Evolutionary conservation across 176 grass and related monocot genomes (phyloP).

Genomic region (Phoenix dactylifera): DNA sequence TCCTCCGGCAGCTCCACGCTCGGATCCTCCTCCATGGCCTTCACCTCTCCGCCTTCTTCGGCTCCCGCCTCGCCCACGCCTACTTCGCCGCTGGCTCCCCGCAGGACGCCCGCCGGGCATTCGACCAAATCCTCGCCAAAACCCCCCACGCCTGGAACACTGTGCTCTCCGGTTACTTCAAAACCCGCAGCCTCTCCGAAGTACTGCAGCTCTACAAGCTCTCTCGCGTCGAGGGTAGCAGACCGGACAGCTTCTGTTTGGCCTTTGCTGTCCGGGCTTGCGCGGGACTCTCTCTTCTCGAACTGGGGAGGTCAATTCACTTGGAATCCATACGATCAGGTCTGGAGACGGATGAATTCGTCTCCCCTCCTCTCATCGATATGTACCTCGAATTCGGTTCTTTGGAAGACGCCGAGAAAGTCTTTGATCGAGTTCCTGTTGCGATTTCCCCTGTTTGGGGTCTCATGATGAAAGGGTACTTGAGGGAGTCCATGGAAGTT

Average conservation of each 20-base stretch:
- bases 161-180: conserved; percentile 12
- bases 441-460: neutral
- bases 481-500: neutral
- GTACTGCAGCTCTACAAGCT: neutral
- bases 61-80: conserved; percentile 17
- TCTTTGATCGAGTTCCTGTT: neutral
- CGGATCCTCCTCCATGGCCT: conserved; percentile 15
- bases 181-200: neutral
- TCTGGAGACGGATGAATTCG: conserved; percentile 7
- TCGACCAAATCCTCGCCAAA: conserved; percentile 16
- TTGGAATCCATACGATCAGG: conserved; percentile 12
- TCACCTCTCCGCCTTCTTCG: conserved; percentile 2
- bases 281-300: neutral
- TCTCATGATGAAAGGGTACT: conserved; percentile 22
- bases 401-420: conserved; percentile 15
- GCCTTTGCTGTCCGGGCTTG: conserved; percentile 18
- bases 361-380: conserved; percentile 9
- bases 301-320: conserved; percentile 11
- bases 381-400: conserved; percentile 2
- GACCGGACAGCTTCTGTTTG: conserved; percentile 13
- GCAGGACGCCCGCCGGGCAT: neutral
- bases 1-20: conserved; percentile 19
- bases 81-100: conserved; percentile 16
- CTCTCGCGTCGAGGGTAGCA: conserved; percentile 1
- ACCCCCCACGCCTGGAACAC: conserved; percentile 21